A percentile compares a stretch with the other conserved stretches of the same genome.
Evolutionary conservation across 805 yeast genomes (phyloP).

Genomic region (Barnettozyma siamensis): DNA sequence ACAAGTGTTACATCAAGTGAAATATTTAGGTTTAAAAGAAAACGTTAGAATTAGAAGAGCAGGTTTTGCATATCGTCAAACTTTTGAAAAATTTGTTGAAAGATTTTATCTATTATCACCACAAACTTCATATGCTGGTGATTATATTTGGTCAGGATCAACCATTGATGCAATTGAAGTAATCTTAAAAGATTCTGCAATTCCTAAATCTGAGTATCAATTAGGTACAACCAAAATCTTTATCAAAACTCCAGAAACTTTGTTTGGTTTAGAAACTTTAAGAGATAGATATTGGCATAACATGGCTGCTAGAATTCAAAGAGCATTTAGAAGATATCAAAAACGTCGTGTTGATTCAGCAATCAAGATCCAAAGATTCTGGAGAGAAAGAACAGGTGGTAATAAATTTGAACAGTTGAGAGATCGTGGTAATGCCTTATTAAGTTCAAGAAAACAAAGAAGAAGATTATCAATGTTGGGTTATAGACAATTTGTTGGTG

Average conservation of each 20-base stretch:
- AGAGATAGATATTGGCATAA: constrained; percentile 96
- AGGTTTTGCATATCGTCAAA: constrained; percentile 96
- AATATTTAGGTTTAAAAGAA: constrained; percentile 92
- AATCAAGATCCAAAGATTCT: constrained; percentile 67
- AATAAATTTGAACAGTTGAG: constrained; percentile 79
- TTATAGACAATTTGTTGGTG: constrained; percentile 89
- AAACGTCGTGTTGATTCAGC: constrained; percentile 86
- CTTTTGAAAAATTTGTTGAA: constrained; percentile 93
- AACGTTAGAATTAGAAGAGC: constrained; percentile 97
- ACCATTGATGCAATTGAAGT: constrained; percentile 47
- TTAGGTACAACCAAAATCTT: constrained; percentile 89
- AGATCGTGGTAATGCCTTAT: constrained; percentile 70
- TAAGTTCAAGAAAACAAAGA: constrained; percentile 79
- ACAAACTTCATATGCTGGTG: constrained; percentile 89
- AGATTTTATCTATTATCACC: constrained; percentile 85
- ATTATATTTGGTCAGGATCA: constrained; percentile 60
- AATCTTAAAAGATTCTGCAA: constrained; percentile 53
- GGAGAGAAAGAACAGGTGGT: constrained; percentile 77
- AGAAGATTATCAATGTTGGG: constrained; percentile 85
- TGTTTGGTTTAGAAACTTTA: constrained; percentile 92
- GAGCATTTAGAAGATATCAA: constrained; percentile 88
- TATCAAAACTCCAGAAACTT: constrained; percentile 93
- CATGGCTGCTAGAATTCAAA: constrained; percentile 95
- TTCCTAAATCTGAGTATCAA: constrained; percentile 80
- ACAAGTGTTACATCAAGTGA: constrained; percentile 92